phyloP scores from a whole-genome alignment of 768 basidiomycete genomes.

The Tremella fuciformis region DNA sequence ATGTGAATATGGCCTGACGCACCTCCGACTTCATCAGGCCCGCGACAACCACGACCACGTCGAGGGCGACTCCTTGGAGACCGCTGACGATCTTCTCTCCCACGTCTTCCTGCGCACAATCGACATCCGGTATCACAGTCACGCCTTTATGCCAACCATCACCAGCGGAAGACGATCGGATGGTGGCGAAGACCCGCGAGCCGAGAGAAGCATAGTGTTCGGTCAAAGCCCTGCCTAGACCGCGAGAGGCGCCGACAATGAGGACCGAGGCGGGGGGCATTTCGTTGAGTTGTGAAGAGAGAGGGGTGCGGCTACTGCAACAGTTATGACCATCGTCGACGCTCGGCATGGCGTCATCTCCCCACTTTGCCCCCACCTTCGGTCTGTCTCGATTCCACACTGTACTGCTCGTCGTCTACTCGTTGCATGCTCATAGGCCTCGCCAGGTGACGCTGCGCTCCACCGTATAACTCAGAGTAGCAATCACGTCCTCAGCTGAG shows the following conservation, averaged over 20 bases:
- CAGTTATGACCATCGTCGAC: too few species aligned
- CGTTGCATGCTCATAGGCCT: too few species aligned
- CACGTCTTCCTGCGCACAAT: constrained; percentile 51
- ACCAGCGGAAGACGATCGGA: constrained; percentile 17
- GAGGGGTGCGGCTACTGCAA: too few species aligned
- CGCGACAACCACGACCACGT: constrained; percentile 54
- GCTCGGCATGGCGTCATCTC: too few species aligned
- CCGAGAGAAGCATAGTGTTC: constrained; percentile 28
- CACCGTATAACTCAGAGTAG: too few species aligned
- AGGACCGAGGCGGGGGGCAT: constrained; percentile 35
- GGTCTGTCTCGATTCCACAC: too few species aligned
- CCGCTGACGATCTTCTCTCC: constrained; percentile 53
- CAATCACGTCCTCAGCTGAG: neutral
- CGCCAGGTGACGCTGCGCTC: too few species aligned
- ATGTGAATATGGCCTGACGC: constrained; percentile 19
- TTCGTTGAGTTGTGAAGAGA: neutral
- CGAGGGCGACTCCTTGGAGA: constrained; percentile 49
- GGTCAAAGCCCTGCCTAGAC: constrained; percentile 55
- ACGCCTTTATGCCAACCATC: constrained; percentile 49
- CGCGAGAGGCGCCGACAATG: constrained; percentile 57
- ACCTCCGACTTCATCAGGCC: constrained; percentile 55
- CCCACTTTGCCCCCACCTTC: too few species aligned
- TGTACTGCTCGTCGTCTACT: too few species aligned
- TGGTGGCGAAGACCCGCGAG: constrained; percentile 54
- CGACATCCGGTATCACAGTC: constrained; percentile 53